Base-by-base conservation (phyloP, 495 filamentous ascomycete species). In the Thermothielavioides terrestris region DNA sequence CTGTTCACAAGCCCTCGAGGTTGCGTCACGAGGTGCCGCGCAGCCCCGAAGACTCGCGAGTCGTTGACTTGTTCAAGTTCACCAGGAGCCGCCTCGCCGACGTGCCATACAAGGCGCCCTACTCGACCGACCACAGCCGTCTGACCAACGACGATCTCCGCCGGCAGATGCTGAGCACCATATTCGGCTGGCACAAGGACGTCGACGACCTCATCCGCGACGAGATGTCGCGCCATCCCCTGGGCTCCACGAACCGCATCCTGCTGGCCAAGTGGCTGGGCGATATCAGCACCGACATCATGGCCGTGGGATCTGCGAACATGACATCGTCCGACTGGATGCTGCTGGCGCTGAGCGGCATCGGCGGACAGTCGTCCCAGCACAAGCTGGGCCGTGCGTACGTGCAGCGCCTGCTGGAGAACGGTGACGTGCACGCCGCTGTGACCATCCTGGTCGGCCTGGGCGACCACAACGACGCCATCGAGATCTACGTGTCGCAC, bases 241-340 rank as follows among this genome's bases (percentile, higher is more conserved):
- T 77, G 1, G 82, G 84, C 17, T 89, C 88, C 11, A 77, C 86
- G 7, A 84, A 77, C 45, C 78, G 84, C 11, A 86, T 94, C 39
- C 71, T 96, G 21, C 76, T 96, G 5, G 77, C 86, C 5, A 91
- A 91, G 62, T 98, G 92, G 92, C 77, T 97, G 5, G 89, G 89
- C 25, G 89, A 96, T 46, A 81, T 86, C 14, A 82, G 85, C 54
- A 78, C 83, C 5, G 87, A 92, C 58, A 77, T 86, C 43, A 86
- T 94, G 84, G 77, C 81, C n/a, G 74, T 82, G 34, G 79, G 78
- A 27, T 79, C 88, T 0, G 85, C 94, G 43, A 83, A 86, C 23
- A 86, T 89, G 71, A 89, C 88, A 32, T 84, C 85, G 1, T 84
- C 83, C 1, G 94, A 96, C 65, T 98, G 92, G 94, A 95, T 98